Evolutionary conservation across 495 filamentous ascomycete species (phyloP).

Genomic region (Delitschia confertaspora): DNA sequence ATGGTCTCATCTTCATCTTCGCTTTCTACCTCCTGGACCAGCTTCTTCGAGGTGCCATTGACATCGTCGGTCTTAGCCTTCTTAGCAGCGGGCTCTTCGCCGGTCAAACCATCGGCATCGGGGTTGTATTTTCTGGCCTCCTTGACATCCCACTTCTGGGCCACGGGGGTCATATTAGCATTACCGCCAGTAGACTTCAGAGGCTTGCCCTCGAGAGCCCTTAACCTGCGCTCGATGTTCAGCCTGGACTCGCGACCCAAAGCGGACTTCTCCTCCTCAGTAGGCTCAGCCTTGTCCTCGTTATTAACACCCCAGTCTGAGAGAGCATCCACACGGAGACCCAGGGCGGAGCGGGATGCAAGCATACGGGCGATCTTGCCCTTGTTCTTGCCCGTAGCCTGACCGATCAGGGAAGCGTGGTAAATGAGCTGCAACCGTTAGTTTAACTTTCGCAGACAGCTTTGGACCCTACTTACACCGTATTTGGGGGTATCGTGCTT

Average conservation of each 20-base stretch:
- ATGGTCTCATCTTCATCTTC: slow-evolving; percentile 24
- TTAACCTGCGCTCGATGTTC: slow-evolving; percentile 77
- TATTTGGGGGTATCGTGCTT: slow-evolving; percentile 99
- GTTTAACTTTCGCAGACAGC: neutral
- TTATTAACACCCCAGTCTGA: slow-evolving; percentile 60
- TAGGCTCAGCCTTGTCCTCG: slow-evolving; percentile 53
- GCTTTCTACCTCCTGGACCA: slow-evolving; percentile 19
- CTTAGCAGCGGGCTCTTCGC: slow-evolving; percentile 54
- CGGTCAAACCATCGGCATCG: slow-evolving; percentile 78
- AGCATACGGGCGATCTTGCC: slow-evolving; percentile 97
- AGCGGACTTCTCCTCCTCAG: slow-evolving; percentile 76
- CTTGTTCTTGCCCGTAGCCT: slow-evolving; percentile 96
- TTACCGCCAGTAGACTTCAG: slow-evolving; percentile 64
- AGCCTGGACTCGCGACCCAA: slow-evolving; percentile 64
- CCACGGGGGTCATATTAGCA: slow-evolving; percentile 57
- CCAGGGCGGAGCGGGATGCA: slow-evolving; percentile 83
- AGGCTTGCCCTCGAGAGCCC: slow-evolving; percentile 86
- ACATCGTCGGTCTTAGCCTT: slow-evolving; percentile 25
- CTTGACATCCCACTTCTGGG: slow-evolving; percentile 83
- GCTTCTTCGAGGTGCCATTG: slow-evolving; percentile 13
- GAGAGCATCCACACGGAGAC: slow-evolving; percentile 86
- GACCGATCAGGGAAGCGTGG: slow-evolving; percentile 91
- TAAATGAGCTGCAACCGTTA: slow-evolving; percentile 59
- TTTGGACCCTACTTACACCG: slow-evolving; percentile 39
- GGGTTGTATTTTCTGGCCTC: slow-evolving; percentile 93